Base-by-base conservation (phyloP, 2,329 filamentous ascomycete species). In the Cladosporium oxysporum region DNA sequence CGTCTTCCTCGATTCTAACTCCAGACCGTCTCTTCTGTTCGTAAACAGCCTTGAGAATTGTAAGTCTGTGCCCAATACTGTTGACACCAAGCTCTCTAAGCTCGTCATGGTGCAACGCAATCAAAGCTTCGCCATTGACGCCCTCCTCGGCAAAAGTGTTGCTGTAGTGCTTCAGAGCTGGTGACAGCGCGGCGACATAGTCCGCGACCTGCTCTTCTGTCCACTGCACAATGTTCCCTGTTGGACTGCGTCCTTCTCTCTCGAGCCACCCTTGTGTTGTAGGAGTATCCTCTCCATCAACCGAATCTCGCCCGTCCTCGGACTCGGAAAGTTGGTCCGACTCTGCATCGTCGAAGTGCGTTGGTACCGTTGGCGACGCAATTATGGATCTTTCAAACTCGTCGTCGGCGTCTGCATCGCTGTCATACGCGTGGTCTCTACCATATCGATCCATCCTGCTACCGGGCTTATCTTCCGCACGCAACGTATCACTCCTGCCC, bases 21-120 rank as follows among this genome's bases (percentile, higher is more conserved):
- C 96, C 93, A 75, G 97, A 93, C 70, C 92, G 92, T 77, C 94
- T 90, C 82, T 99, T 99, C 75, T 95, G 90, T 75, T 98, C 93
- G 80, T 97, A 98, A 64, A 98, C 93, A 73, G 89, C 93, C 81
- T 97, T 98, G 66, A 99, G 85, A 66, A 99, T 96, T 26, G 93
- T 96, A 73, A 99, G 84, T 67, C 95, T 90, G 81, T 99, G 95
- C 49, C 95, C 95, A 58, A 97, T 92, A 80, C 94, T 98, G 69
- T 84, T 83, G 70, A 99, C 91, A 58, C 93, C 93, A 89, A 98
- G 94, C 76, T 96, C 92, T 79, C 96, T 97, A 73, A 99, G 83
- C 76, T 98, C 94, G 66, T 96, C 91, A 76, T 98, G 95, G 69
- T 91, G 90, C 69, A 99, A 82, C 49, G 92, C 92, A 66, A 97